Conservation (phyloP, 2,329 filamentous ascomycete genomes). For the Escovopsis weberi region DNA sequence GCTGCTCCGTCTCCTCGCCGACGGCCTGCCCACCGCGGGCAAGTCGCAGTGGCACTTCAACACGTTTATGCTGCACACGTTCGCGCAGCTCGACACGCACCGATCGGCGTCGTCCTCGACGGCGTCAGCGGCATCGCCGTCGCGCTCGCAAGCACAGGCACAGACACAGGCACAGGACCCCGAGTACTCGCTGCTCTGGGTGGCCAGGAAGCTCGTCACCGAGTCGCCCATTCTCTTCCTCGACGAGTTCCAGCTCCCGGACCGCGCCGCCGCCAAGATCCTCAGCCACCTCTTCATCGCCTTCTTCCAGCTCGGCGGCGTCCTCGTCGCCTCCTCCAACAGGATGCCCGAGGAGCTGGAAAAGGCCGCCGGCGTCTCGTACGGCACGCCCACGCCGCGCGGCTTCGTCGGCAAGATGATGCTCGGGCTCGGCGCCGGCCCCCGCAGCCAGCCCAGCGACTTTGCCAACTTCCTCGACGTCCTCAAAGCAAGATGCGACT, state of each 20-base stretch:
- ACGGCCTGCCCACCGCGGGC: conserved; percentile 56
- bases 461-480: conserved; percentile 66
- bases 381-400: conserved; percentile 28
- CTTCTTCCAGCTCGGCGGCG: conserved; percentile 72
- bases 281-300: conserved; percentile 63
- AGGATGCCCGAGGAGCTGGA: conserved; percentile 70
- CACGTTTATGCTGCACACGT: conserved; percentile 69
- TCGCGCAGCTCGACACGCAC: conserved; percentile 56
- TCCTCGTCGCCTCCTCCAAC: conserved; percentile 68
- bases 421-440: conserved; percentile 26
- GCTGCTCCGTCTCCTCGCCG: conserved; percentile 70
- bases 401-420: conserved; percentile 32
- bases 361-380: conserved; percentile 59
- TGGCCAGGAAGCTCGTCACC: conserved; percentile 63
- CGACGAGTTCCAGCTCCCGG: conserved; percentile 73
- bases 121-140: conserved; percentile 64
- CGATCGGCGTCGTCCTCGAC: conserved; percentile 37
- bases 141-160: conserved; percentile 14
- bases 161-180: conserved; percentile 7
- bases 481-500: conserved; percentile 61
- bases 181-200: conserved; percentile 55
- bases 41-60: conserved; percentile 75
- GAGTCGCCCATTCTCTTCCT: conserved; percentile 64
- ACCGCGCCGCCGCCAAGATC: conserved; percentile 64
- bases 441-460: conserved; percentile 43